Evolutionary conservation across 495 filamentous ascomycete genomes (phyloP), one percentile per base, ranked within the genome.

Genomic region (Penicillium cataractarum): DNA sequence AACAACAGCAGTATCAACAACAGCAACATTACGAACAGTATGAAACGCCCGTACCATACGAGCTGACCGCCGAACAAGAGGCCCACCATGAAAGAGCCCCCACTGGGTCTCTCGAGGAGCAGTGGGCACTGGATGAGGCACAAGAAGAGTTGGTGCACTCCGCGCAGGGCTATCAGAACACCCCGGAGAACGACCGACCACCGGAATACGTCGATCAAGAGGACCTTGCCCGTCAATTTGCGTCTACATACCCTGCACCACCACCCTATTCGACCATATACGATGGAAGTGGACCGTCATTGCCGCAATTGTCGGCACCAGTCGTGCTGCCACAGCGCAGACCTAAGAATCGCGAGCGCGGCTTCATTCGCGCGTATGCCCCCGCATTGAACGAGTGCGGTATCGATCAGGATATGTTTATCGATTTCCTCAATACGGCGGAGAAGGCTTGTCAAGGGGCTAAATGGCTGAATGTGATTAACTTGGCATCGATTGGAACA

Each of bases 91-190:
- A 42, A 42, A 59, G 46, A 57, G 29, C 37, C 55, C 67, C 17
- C 24, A 66, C 37, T 40, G 62, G 39, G 22, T n/a, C 52, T 3
- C 68, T 73, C 32, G 82, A 83, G 57, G 72, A 73, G 58, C 76
- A 78, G 60, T 84, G 82, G 82, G 69, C 78, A 19, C 76, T 84
- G 19, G 83, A 86, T 64, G 83, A 83, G 58, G 77, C 78, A 15
- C 72, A 78, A 51, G 73, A 78, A 29, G 68, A 79, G 24, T 55
- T 70, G 21, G 24, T 21, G 4, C 57, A 37, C 21, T 44, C 48
- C 46, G 44, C 29, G 33, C 33, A 26, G n/a, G 27, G 17, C 3
- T 17, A 53, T 13, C 2, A 1, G 2, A 4, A 31, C 4, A 17
- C 29, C 2, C 6, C 17, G 15, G 17, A 53, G 50, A 53, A n/a